Evolutionary conservation across 345 rosid species (phyloP).

Genomic region (Gossypium australe): DNA sequence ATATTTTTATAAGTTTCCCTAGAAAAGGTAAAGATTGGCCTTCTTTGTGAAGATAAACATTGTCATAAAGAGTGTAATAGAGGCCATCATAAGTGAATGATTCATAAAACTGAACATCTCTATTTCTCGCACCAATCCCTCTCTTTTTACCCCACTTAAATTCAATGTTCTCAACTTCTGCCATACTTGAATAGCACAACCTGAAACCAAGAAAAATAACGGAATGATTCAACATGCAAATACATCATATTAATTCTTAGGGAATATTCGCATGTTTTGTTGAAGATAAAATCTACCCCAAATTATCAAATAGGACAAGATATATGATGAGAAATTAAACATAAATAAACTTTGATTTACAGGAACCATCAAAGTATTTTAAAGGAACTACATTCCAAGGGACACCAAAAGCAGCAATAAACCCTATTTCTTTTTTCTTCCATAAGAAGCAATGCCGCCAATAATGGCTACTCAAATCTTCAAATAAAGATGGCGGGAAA

Average conservation of each 20-base stretch:
- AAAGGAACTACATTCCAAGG: neutral
- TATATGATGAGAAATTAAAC: neutral
- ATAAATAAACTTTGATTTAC: neutral
- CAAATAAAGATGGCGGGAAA: too few species aligned
- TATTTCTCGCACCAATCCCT: slow-evolving; percentile 56
- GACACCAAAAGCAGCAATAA: too few species aligned
- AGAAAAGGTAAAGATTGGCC: slow-evolving; percentile 50
- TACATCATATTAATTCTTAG: too few species aligned
- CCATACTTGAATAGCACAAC: slow-evolving; percentile 29
- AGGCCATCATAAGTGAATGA: slow-evolving; percentile 66
- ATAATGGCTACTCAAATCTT: too few species aligned
- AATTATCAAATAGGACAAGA: neutral
- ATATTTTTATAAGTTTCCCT: slow-evolving; percentile 70
- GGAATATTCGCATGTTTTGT: too few species aligned
- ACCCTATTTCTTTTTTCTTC: too few species aligned
- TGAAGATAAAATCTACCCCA: neutral
- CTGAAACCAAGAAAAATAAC: slow-evolving; percentile 8
- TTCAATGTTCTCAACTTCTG: slow-evolving; percentile 37
- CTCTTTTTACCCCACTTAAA: slow-evolving; percentile 73
- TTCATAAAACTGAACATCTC: slow-evolving; percentile 59
- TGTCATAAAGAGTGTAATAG: slow-evolving; percentile 63
- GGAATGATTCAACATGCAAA: too few species aligned
- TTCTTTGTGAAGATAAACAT: slow-evolving; percentile 43
- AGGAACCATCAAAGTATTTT: neutral
- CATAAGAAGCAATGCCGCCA: too few species aligned